phyloP scores from a whole-genome alignment of 257 asterid species.

The Rehmannia glutinosa region DNA sequence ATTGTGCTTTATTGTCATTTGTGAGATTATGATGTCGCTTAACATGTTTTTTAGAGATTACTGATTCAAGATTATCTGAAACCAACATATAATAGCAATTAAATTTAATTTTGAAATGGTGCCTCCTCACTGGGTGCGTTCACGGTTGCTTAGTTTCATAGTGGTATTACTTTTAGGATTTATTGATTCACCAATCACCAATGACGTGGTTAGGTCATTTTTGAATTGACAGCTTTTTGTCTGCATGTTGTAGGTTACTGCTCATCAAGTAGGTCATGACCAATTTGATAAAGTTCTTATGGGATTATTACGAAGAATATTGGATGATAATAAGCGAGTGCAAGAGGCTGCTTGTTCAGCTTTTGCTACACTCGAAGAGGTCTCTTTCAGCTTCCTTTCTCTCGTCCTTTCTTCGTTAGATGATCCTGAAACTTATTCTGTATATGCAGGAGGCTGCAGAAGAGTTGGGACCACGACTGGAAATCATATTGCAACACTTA shows the following conservation, averaged over 20 bases:
- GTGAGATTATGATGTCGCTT: constrained; percentile 9
- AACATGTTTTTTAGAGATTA: neutral
- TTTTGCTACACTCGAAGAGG: constrained; percentile 99
- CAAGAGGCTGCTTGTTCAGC: constrained; percentile 99
- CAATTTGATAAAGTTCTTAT: constrained; percentile 71
- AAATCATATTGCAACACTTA: constrained; percentile 61
- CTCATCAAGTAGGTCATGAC: constrained; percentile 54
- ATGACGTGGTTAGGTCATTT: neutral
- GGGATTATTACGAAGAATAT: constrained; percentile 82
- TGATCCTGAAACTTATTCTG: constrained; percentile 1
- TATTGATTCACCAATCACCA: neutral
- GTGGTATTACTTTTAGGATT: neutral
- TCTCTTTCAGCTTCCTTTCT: neutral
- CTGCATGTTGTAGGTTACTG: constrained; percentile 52
- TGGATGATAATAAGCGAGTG: constrained; percentile 97
- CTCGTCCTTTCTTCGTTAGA: neutral
- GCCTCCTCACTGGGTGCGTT: neutral
- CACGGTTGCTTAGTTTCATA: neutral
- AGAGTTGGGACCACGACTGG: constrained; percentile 53
- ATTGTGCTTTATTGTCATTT: too few relatives aligned
- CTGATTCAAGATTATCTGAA: neutral
- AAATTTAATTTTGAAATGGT: neutral
- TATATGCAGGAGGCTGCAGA: constrained; percentile 68
- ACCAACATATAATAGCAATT: neutral
- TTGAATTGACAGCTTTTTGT: constrained; percentile 7